Percentiles rank a stretch among this genome's conserved stretches.
Evolutionary conservation across 768 basidiomycete genomes (phyloP).

Genomic region (Lactifluus piperatus): DNA sequence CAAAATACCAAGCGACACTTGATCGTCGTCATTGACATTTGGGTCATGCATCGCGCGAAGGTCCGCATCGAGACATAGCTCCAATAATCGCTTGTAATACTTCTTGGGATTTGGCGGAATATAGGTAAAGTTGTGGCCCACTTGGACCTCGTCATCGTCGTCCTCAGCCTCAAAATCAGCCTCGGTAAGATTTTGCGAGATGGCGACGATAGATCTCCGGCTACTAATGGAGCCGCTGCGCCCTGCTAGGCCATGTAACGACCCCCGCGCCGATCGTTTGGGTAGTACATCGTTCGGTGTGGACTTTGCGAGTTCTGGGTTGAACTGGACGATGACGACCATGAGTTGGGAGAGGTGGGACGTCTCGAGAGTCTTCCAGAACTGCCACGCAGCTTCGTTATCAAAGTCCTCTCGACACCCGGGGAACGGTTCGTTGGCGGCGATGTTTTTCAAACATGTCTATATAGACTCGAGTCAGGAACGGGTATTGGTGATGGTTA

Average conservation of each 20-base stretch:
- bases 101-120: slow-evolving; percentile 84
- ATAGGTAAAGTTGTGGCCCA: slow-evolving; percentile 76
- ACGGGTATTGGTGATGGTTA: background rate
- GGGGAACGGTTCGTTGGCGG: slow-evolving; percentile 73
- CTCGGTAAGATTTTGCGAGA: slow-evolving; percentile 24
- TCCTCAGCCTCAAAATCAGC: slow-evolving; percentile 34
- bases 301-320: slow-evolving; percentile 80
- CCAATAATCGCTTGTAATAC: slow-evolving; percentile 78
- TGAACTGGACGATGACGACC: slow-evolving; percentile 75
- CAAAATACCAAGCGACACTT: slow-evolving; percentile 89
- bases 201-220: slow-evolving; percentile 43
- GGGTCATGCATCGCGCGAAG: slow-evolving; percentile 85
- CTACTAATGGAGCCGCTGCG: slow-evolving; percentile 60
- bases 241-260: slow-evolving; percentile 38
- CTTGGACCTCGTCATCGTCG: slow-evolving; percentile 61
- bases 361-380: slow-evolving; percentile 78
- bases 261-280: slow-evolving; percentile 36
- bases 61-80: slow-evolving; percentile 75
- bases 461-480: slow-evolving; percentile 26
- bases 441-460: slow-evolving; percentile 90
- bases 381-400: slow-evolving; percentile 70
- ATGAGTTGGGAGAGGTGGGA: slow-evolving; percentile 82
- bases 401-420: slow-evolving; percentile 83
- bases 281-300: slow-evolving; percentile 47
- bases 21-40: slow-evolving; percentile 88